Conservation (phyloP, 495 filamentous ascomycete genomes). For the Daldinia vernicosa region DNA sequence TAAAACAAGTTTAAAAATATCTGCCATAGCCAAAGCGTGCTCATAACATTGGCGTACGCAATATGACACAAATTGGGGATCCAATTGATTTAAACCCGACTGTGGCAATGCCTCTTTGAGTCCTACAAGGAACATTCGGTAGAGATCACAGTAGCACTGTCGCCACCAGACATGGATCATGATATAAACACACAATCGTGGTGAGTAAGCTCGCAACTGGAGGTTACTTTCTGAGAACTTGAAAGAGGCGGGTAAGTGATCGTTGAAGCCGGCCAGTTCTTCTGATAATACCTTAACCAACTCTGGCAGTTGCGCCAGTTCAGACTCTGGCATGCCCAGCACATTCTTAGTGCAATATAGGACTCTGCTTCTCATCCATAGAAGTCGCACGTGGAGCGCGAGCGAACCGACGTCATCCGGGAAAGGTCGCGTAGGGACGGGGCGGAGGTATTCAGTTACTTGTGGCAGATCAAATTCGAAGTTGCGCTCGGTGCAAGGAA, state of each 20-base stretch:
- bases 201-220: slow-evolving; percentile 59
- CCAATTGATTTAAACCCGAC: slow-evolving; percentile 48
- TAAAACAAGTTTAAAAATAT: slow-evolving; percentile 57
- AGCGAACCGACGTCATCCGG: slow-evolving; percentile 59
- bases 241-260: slow-evolving; percentile 56
- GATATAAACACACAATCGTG: slow-evolving; percentile 56
- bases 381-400: slow-evolving; percentile 58
- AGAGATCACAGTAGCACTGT: slow-evolving; percentile 61
- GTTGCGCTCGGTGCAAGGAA: slow-evolving; percentile 62
- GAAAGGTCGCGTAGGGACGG: slow-evolving; percentile 48
- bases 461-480: slow-evolving; percentile 63
- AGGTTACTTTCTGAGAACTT: slow-evolving; percentile 59
- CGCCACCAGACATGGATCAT: slow-evolving; percentile 63
- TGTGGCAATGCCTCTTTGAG: slow-evolving; percentile 55
- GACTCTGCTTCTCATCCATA: slow-evolving; percentile 57
- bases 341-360: slow-evolving; percentile 53
- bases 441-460: slow-evolving; percentile 54
- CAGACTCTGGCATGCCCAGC: slow-evolving; percentile 44
- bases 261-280: slow-evolving; percentile 56
- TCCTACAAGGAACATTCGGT: slow-evolving; percentile 55
- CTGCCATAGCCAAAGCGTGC: slow-evolving; percentile 58
- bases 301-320: slow-evolving; percentile 52
- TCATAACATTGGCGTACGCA: slow-evolving; percentile 55
- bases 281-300: slow-evolving; percentile 51
- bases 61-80: slow-evolving; percentile 51